Percentiles rank a stretch among this genome's conserved stretches.
phyloP scores from a whole-genome alignment of 2,329 filamentous ascomycete species.

The Tolypocladium endophyticum region DNA sequence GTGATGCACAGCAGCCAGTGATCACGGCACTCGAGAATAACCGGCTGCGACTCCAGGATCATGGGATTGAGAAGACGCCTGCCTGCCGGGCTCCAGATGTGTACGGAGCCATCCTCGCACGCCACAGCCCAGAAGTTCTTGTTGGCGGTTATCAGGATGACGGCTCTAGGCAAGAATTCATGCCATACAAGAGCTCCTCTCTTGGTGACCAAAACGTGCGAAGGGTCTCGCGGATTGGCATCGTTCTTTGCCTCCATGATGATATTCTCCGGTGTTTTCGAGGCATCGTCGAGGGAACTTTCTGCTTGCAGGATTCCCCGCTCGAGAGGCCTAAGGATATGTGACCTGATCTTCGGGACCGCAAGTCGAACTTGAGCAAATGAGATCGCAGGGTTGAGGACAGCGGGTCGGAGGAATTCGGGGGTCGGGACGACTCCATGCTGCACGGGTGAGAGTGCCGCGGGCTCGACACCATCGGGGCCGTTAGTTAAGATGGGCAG shows the following conservation, averaged over 20 bases:
- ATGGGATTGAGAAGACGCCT: constrained; percentile 76
- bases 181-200: constrained; percentile 80
- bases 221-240: constrained; percentile 65
- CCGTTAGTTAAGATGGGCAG: constrained; percentile 67
- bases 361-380: constrained; percentile 78
- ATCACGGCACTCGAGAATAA: constrained; percentile 83
- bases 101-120: constrained; percentile 84
- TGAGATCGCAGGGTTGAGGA: constrained; percentile 71
- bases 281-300: constrained; percentile 46
- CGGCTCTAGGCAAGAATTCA: constrained; percentile 77
- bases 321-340: constrained; percentile 76
- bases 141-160: constrained; percentile 86
- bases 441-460: constrained; percentile 48
- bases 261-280: constrained; percentile 55
- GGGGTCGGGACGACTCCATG: constrained; percentile 59
- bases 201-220: constrained; percentile 71
- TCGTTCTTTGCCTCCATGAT: constrained; percentile 88
- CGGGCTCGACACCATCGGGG: constrained; percentile 66
- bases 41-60: constrained; percentile 82
- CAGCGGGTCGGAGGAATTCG: constrained; percentile 78
- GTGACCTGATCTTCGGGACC: constrained; percentile 73
- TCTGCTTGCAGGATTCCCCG: constrained; percentile 46
- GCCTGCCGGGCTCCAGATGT: constrained; percentile 87
- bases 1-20: constrained; percentile 87
- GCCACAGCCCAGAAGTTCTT: constrained; percentile 85